These are phyloP conservation scores for Aspergillus niger DNA, from an alignment of 2,329 filamentous ascomycete species.

Conservation along the genomic window DNA sequence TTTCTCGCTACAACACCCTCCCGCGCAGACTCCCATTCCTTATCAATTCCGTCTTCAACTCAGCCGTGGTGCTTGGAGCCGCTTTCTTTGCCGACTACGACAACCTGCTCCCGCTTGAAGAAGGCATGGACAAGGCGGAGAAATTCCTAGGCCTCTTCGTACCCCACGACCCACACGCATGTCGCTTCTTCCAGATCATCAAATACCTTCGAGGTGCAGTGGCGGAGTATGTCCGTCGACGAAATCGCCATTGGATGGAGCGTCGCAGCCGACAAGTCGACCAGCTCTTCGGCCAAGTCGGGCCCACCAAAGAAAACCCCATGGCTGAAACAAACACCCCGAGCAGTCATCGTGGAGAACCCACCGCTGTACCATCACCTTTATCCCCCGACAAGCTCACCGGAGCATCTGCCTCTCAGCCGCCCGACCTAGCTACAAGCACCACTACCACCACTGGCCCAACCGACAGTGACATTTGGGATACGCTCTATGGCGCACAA, in stretches of 20 bases:
- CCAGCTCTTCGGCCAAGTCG: slow-evolving; percentile 45
- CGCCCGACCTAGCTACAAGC: slow-evolving; percentile 10
- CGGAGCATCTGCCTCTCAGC: slow-evolving; percentile 19
- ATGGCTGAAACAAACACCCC: slow-evolving; percentile 10
- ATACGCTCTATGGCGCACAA: slow-evolving; percentile 27
- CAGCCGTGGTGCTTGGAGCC: slow-evolving; percentile 48
- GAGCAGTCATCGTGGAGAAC: slow-evolving; percentile 11
- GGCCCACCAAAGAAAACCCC: slow-evolving; percentile 19
- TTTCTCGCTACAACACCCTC: slow-evolving; percentile 37
- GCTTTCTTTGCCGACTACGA: slow-evolving; percentile 52
- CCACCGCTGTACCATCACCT: slow-evolving; percentile 24
- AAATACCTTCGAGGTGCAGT: slow-evolving; percentile 44
- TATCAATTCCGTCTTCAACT: slow-evolving; percentile 51
- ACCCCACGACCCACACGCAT: slow-evolving; percentile 40
- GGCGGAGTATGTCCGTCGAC: slow-evolving; percentile 38
- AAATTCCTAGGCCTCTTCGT: slow-evolving; percentile 36
- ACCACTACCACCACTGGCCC: slow-evolving; percentile 13
- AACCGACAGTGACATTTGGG: slow-evolving; percentile 32
- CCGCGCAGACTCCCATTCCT: slow-evolving; percentile 50
- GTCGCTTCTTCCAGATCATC: slow-evolving; percentile 40
- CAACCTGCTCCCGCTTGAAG: slow-evolving; percentile 37
- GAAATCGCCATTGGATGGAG: slow-evolving; percentile 44
- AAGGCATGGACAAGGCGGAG: slow-evolving; percentile 38
- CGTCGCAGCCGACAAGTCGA: slow-evolving; percentile 43
- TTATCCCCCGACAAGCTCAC: slow-evolving; percentile 25